Base-by-base conservation (phyloP, 1,284 basidiomycete species). In the Apiotrichum porosum region DNA sequence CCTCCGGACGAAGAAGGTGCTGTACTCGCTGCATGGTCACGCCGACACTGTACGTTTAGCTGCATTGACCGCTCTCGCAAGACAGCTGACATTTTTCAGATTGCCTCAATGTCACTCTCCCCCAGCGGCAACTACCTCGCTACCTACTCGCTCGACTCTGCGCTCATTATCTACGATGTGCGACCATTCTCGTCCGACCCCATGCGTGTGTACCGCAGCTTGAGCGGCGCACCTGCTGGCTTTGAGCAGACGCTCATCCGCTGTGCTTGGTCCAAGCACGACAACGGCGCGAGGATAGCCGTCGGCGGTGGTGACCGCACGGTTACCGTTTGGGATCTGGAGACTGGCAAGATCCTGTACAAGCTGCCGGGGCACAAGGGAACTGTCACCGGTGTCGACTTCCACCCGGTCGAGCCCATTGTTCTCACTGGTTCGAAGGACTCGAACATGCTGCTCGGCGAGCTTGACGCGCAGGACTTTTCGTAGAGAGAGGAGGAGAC, bases 361-460 rank as follows among this genome's bases (percentile, higher is more conserved):
- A 93, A 94, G 80, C 78, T 95, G 43, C 90, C 91, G 32, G 91
- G 91, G 13, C 91, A 95, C 71, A 93, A 89, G 72, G 91, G 91
- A 13, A 92, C 90, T 0, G 90, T 94, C 9, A 90, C 87, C 1
- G 77, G 84, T 14, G 88, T 90, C 0, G 90, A 91, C 65, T 91
- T 91, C 76, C 88, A 92, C 53, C 71, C 70, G 14, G 65, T 84
- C 67, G 92, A 95, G 66, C 92, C 91, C 15, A 92, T 95, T 69
- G 82, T 91, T 56, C 77, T 93, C 43, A 91, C 88, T 1, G 84
- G 81, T 32, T 90, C 88, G 71, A 92, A 91, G 71, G 90, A 93
- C 61, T 83, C 80, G 18, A 91, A 86, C 18, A 85, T 94, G 83
- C 77, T 93, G 34, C 72, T 94, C 46, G 91, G 91, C 19, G 91